Evolutionary conservation across 2,329 filamentous ascomycete species (phyloP).

Genomic region (Ophiostoma fasciatum): DNA sequence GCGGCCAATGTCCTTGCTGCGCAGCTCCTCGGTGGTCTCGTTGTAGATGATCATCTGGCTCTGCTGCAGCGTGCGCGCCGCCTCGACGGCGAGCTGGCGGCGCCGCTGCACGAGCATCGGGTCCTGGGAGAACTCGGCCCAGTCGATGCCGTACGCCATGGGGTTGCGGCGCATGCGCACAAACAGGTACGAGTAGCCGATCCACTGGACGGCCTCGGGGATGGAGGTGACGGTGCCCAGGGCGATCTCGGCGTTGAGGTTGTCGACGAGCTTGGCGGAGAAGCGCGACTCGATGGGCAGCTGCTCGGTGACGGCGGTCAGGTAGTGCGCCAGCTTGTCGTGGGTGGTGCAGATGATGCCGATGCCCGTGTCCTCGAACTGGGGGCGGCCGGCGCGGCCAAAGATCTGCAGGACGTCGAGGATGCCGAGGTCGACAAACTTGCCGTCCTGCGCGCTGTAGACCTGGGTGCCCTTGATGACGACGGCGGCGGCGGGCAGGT

Average conservation of each 20-base stretch:
- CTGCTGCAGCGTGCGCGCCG: constrained; percentile 71
- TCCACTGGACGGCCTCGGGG: constrained; percentile 86
- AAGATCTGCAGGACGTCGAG: constrained; percentile 97
- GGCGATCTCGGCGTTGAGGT: constrained; percentile 87
- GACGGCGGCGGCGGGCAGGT: constrained; percentile 89
- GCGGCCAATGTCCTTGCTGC: constrained; percentile 85
- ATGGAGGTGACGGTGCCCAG: constrained; percentile 92
- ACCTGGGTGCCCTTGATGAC: constrained; percentile 97
- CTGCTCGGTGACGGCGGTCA: constrained; percentile 86
- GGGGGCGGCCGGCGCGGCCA: constrained; percentile 90
- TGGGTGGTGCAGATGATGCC: constrained; percentile 96
- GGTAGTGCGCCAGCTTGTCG: constrained; percentile 84
- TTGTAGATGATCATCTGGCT: constrained; percentile 99
- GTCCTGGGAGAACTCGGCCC: constrained; percentile 78
- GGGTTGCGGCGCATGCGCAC: constrained; percentile 92
- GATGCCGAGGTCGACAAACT: constrained; percentile 91
- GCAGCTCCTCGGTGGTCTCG: constrained; percentile 79
- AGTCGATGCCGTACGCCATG: constrained; percentile 87
- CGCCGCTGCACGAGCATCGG: constrained; percentile 75
- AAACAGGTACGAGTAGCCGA: constrained; percentile 94
- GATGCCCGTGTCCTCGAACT: constrained; percentile 95
- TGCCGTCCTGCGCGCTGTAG: constrained; percentile 91
- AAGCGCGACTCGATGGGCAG: constrained; percentile 97
- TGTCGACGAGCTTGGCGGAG: constrained; percentile 85
- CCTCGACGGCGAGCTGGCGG: constrained; percentile 74